These are phyloP conservation scores for Collybia mongolica DNA, from an alignment of 768 basidiomycete genomes.

Conservation along the genomic window DNA sequence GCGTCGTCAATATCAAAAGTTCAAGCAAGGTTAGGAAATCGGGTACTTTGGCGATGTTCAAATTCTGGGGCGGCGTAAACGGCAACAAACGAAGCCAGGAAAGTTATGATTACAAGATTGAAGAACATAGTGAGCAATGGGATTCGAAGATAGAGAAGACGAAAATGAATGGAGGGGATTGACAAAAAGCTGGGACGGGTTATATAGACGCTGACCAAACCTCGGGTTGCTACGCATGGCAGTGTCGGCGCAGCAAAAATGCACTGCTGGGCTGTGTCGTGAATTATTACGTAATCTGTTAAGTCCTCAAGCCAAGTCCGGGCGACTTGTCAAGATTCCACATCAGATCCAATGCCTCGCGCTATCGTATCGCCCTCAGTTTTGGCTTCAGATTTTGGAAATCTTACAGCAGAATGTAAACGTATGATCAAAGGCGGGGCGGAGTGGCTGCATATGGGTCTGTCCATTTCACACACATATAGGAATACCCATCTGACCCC, in stretches of 20 bases:
- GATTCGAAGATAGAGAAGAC: conserved; percentile 14
- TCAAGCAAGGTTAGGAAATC: background rate
- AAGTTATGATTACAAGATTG: conserved; percentile 31
- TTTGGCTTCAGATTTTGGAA: conserved; percentile 95
- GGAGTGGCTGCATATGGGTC: conserved; percentile 98
- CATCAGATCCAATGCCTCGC: too few relatives aligned
- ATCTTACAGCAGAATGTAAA: conserved; percentile 92
- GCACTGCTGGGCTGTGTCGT: background rate
- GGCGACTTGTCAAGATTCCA: too few relatives aligned
- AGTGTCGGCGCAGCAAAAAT: too few relatives aligned
- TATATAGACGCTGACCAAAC: too few relatives aligned
- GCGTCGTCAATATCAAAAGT: conserved; percentile 9
- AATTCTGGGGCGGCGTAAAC: conserved; percentile 34
- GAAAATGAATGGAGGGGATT: conserved; percentile 10
- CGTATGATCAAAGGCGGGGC: conserved; percentile 95
- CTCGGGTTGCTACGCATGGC: too few relatives aligned
- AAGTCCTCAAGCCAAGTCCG: background rate
- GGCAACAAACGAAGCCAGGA: conserved; percentile 32
- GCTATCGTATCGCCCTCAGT: conserved; percentile 97
- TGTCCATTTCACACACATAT: conserved; percentile 8
- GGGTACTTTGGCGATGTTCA: conserved; percentile 44
- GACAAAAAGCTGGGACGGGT: background rate
- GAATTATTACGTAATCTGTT: too few relatives aligned
- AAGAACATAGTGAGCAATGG: conserved; percentile 32
- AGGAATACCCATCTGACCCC: conserved; percentile 8